Evolutionary conservation across 805 yeast genomes (phyloP).

Genomic region (Nakazawaea ernobii): DNA sequence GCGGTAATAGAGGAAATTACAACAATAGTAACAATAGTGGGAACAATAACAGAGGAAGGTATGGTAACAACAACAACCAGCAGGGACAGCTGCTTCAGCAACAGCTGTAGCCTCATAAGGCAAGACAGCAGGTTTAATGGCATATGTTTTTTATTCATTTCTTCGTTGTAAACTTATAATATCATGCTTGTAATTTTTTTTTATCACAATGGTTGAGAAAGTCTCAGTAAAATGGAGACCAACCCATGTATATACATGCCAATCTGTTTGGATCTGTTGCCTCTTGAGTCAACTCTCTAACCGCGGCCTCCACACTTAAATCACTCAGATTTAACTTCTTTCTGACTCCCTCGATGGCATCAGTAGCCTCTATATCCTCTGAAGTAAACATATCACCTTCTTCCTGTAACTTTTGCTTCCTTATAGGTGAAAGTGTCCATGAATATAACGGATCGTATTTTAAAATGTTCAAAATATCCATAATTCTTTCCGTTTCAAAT

Average conservation of each 20-base stretch:
- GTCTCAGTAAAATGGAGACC: slow-evolving; percentile 67
- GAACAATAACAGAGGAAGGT: neutral
- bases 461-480: slow-evolving; percentile 78
- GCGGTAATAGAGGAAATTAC: slow-evolving; percentile 2
- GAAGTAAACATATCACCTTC: slow-evolving; percentile 10
- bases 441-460: slow-evolving; percentile 90
- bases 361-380: slow-evolving; percentile 45
- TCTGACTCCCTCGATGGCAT: slow-evolving; percentile 71
- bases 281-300: slow-evolving; percentile 71
- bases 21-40: slow-evolving; percentile 1
- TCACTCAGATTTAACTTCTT: slow-evolving; percentile 62
- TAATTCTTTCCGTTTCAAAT: slow-evolving; percentile 58
- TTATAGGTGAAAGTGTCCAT: slow-evolving; percentile 82
- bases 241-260: slow-evolving; percentile 73
- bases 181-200: neutral
- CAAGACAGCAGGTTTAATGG: neutral
- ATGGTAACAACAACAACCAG: neutral
- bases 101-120: neutral
- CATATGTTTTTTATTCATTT: neutral
- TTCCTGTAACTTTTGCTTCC: slow-evolving; percentile 45
- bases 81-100: neutral
- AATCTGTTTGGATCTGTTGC: slow-evolving; percentile 67
- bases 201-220: too few relatives aligned
- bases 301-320: slow-evolving; percentile 77
- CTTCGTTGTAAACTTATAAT: neutral